A percentile compares a stretch with the other conserved stretches of the same genome.
phyloP scores from a whole-genome alignment of 208 protist genomes.

The Acanthamoeba royreba region DNA sequence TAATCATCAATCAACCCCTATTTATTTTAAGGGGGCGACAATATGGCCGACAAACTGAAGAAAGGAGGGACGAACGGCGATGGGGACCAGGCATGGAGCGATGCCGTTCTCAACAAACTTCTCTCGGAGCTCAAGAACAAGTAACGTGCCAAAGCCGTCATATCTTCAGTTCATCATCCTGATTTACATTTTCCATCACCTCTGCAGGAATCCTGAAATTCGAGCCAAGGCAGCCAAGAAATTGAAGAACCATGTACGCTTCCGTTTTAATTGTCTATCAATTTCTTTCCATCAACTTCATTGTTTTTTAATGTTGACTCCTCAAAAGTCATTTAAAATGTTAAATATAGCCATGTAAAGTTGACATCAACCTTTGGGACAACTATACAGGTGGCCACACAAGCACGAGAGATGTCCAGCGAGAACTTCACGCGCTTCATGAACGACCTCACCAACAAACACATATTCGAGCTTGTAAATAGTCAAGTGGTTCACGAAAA shows the following conservation, averaged over 20 bases:
- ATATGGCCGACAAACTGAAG: not conserved
- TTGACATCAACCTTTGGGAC: not conserved
- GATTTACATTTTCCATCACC: not conserved
- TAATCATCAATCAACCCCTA: too few species aligned
- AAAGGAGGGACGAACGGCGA: not conserved
- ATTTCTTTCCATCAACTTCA: not conserved
- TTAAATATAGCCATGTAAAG: too few species aligned
- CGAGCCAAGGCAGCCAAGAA: constrained; percentile 2
- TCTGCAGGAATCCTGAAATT: not conserved
- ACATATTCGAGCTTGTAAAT: constrained; percentile 77
- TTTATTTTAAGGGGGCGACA: too few species aligned
- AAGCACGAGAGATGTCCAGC: constrained; percentile 66
- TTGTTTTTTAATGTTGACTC: too few species aligned
- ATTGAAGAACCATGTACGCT: not conserved
- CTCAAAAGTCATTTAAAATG: too few species aligned
- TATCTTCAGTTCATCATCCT: too few species aligned
- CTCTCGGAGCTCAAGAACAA: not conserved
- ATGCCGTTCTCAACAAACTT: not conserved
- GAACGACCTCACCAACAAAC: constrained; percentile 68
- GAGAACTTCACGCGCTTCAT: constrained; percentile 72
- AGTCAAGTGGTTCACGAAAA: constrained; percentile 70
- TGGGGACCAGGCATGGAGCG: not conserved
- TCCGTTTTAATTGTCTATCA: too few species aligned
- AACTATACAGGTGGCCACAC: constrained; percentile 30
- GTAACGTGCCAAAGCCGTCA: not conserved